Evolutionary conservation across 2,329 filamentous ascomycete species (phyloP), one percentile per base, ranked within the genome.

Genomic region (Claviceps sp.): DNA sequence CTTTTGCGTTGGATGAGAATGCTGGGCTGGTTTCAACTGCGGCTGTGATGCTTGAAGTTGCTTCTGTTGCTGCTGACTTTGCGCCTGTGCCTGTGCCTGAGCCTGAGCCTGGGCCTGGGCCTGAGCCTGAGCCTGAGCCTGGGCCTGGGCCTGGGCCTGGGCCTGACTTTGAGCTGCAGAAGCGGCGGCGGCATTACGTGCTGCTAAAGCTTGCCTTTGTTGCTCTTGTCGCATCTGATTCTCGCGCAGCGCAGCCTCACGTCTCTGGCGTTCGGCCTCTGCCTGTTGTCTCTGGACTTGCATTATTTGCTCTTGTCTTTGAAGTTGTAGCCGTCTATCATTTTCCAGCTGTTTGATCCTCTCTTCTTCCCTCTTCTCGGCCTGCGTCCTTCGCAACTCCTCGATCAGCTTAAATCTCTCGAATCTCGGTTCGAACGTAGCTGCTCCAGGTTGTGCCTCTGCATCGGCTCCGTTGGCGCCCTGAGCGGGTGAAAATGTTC

Each of bases 321-420:
- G 70, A 41, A 68, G 62, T 49, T 73, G 71, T 26, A 80, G 64
- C 56, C 76, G 74, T 50, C 75, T 73, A 56, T 79, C 77, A 47
- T 77, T 76, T 55, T 82, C 79, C 17, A 75, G 74, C 54, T 84
- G 78, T 57, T 82, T 79, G 51, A 81, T 73, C 66, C 89, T 89
- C 61, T 93, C 87, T 53, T 84, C 80, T 55, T 85, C 84, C 57
- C 82, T 83, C 62, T 82, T 85, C 64, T 94, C 87, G 26, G 83
- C 82, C 55, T 89, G 84, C 44, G 87, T 81, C 52, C 80, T 73
- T 63, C 84, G 87, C 60, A 96, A 95, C 53, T 87, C 86, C 53
- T 89, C 88, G 44, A 98, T 80, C 1, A 88, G 81, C 71, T 96
- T 96, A 68, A 96, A 97, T 40, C 87, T 82, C 59, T 93, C 89